Conservation (phyloP, 139 green algal species). For the Picochlorum sp. region DNA sequence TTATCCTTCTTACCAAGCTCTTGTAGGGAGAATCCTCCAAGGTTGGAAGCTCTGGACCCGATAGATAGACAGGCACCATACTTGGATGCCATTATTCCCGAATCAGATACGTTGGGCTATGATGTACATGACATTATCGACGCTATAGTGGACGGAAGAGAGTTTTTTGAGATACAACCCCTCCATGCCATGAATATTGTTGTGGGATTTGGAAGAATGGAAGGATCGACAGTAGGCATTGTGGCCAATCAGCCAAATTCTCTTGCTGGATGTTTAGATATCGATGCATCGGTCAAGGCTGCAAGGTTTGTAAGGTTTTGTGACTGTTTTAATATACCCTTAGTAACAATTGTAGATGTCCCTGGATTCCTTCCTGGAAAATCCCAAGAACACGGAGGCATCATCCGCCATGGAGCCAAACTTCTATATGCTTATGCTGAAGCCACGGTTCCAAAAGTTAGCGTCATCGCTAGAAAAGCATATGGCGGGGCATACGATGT, state of each 20-base stretch:
- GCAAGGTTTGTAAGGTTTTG: slow-evolving; percentile 67
- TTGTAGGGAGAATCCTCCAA: slow-evolving; percentile 4
- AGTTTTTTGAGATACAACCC: slow-evolving; percentile 51
- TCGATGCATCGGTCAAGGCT: slow-evolving; percentile 53
- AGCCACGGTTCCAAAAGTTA: slow-evolving; percentile 57
- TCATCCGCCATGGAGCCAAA: slow-evolving; percentile 62
- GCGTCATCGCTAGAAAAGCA: slow-evolving; percentile 57
- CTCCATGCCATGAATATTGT: slow-evolving; percentile 56
- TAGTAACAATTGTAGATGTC: slow-evolving; percentile 61
- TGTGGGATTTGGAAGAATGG: slow-evolving; percentile 44
- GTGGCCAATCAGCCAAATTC: slow-evolving; percentile 58
- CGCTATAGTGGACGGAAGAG: slow-evolving; percentile 39
- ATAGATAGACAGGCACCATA: slow-evolving; percentile 13
- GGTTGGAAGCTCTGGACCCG: slow-evolving; percentile 8
- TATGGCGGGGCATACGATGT: slow-evolving; percentile 60
- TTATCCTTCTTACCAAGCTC: slow-evolving; percentile 41
- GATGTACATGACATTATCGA: slow-evolving; percentile 43
- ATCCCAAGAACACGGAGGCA: slow-evolving; percentile 41
- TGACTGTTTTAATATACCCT: slow-evolving; percentile 56
- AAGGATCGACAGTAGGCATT: slow-evolving; percentile 43
- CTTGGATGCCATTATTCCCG: slow-evolving; percentile 35
- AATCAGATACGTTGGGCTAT: slow-evolving; percentile 26
- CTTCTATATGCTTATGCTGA: slow-evolving; percentile 63
- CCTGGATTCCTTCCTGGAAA: slow-evolving; percentile 57
- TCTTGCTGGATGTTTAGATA: slow-evolving; percentile 58